These are phyloP conservation scores for Dioscorea cayenensis DNA, from an alignment of 116 monocot genomes.

Conservation along the genomic window DNA sequence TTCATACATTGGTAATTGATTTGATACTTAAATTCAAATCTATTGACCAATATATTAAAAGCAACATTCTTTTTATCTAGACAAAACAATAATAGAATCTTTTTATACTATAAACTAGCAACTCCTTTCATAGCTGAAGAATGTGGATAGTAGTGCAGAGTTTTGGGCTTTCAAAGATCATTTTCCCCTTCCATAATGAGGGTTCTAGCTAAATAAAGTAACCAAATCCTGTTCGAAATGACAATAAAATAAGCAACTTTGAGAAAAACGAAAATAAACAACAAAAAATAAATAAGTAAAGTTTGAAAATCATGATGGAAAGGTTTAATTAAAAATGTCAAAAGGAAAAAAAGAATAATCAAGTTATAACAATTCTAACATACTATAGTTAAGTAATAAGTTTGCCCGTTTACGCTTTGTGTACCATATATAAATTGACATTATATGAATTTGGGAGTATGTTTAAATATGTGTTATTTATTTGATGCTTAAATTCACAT, in stretches of 20 bases:
- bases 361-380: too few relatives aligned
- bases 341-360: not conserved
- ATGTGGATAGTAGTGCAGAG: conserved; percentile 58
- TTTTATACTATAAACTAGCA: conserved; percentile 69
- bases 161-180: too few relatives aligned
- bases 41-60: conserved; percentile 54
- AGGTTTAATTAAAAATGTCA: not conserved
- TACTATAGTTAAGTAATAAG: too few relatives aligned
- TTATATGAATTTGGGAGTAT: too few relatives aligned
- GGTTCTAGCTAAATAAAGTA: conserved; percentile 56
- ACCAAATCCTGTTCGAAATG: conserved; percentile 51
- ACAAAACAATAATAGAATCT: conserved; percentile 64
- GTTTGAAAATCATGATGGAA: too few relatives aligned
- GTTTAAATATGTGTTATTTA: too few relatives aligned
- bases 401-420: too few relatives aligned
- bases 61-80: conserved; percentile 74
- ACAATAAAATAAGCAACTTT: not conserved
- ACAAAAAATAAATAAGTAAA: too few relatives aligned
- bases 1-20: conserved; percentile 91
- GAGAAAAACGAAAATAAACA: too few relatives aligned
- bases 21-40: conserved; percentile 66
- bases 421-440: too few relatives aligned
- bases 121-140: conserved; percentile 92
- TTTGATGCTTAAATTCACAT: too few relatives aligned
- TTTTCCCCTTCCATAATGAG: not conserved